Evolutionary conservation across 2,329 filamentous ascomycete species (phyloP).

Genomic region (Aureobasidium sp.): DNA sequence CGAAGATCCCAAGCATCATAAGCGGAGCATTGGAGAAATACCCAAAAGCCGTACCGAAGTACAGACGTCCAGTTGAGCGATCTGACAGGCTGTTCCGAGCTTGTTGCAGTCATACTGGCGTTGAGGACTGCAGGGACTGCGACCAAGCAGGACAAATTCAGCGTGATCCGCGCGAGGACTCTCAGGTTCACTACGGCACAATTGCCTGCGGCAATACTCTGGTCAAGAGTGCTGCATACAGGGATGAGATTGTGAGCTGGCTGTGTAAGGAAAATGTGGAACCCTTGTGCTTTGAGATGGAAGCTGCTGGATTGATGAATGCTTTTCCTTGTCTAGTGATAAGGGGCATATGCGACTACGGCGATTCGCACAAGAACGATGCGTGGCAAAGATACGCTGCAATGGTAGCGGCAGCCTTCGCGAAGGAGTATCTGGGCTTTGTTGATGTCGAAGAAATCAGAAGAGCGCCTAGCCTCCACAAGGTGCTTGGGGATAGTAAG

Average conservation of each 20-base stretch:
- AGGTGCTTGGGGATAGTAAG: not conserved
- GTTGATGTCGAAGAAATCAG: not conserved
- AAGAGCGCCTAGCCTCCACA: not conserved
- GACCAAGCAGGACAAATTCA: not conserved
- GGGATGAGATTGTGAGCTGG: not conserved
- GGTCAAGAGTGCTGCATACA: not conserved
- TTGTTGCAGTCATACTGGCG: not conserved
- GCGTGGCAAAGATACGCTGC: conserved; percentile 21
- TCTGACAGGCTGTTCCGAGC: not conserved
- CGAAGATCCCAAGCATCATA: not conserved
- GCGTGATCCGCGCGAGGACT: not conserved
- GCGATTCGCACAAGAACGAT: too few relatives aligned
- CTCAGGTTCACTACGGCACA: not conserved
- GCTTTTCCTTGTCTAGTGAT: too few relatives aligned
- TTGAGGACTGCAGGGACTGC: not conserved
- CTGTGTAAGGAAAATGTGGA: not conserved
- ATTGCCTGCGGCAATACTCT: not conserved
- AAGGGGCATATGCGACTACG: too few relatives aligned
- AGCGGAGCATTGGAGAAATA: not conserved
- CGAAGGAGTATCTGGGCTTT: conserved; percentile 17
- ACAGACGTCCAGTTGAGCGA: not conserved
- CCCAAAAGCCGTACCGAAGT: not conserved
- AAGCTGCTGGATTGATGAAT: not conserved
- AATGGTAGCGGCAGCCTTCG: conserved; percentile 20
- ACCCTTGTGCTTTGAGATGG: not conserved